These are phyloP conservation scores for Beta vulgaris DNA, from an alignment of 148 eudicot genomes.

Conservation along the genomic window DNA sequence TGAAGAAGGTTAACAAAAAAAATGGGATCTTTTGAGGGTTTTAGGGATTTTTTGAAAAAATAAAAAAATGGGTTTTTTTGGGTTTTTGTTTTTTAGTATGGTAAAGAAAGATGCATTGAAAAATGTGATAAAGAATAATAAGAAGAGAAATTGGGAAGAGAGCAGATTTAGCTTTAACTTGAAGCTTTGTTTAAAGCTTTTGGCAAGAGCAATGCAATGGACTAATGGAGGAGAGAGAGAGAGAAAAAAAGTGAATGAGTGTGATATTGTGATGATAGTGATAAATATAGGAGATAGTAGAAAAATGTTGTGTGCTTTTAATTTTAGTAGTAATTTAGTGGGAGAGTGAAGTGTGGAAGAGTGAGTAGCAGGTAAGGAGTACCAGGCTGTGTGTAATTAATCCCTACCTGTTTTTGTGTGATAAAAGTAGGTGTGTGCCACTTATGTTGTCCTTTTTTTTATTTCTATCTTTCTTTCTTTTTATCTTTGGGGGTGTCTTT, in stretches of 20 bases:
- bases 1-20: neutral
- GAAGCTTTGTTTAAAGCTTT: neutral
- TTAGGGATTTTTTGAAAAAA: neutral
- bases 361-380: neutral
- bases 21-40: neutral
- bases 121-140: neutral
- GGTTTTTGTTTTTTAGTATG: neutral
- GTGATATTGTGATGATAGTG: too few relatives aligned
- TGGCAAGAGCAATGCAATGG: neutral
- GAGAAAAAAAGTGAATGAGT: too few relatives aligned
- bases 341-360: neutral
- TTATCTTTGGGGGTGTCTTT: neutral
- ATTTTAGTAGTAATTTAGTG: neutral
- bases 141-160: neutral
- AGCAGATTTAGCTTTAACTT: neutral
- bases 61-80: neutral
- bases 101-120: neutral
- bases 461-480: neutral
- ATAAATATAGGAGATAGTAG: neutral
- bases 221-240: too few relatives aligned
- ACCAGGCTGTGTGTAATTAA: conserved; percentile 17
- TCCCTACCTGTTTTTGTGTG: conserved; percentile 10
- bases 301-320: neutral
- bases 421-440: conserved; percentile 2
- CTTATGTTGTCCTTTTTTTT: neutral